Evolutionary conservation across 495 filamentous ascomycete genomes (phyloP).

Genomic region (Aspergillus steynii): DNA sequence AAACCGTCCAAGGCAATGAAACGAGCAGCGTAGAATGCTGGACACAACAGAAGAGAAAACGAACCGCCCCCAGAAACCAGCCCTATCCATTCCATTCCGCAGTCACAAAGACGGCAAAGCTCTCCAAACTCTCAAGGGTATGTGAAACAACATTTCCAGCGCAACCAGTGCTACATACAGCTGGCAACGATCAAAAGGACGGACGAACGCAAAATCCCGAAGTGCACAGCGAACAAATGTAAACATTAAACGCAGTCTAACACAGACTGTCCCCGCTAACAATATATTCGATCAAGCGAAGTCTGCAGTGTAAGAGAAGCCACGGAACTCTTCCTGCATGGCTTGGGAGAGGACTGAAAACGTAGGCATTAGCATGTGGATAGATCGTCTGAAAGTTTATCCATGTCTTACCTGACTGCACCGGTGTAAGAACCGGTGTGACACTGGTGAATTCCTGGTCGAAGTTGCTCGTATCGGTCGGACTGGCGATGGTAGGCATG

Average conservation of each 20-base stretch:
- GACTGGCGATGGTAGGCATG: conserved; percentile 79
- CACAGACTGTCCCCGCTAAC: conserved; percentile 2
- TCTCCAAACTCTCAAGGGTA: conserved; percentile 34
- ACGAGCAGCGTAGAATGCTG: conserved; percentile 17
- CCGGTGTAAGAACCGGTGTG: conserved; percentile 93
- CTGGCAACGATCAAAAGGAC: conserved; percentile 21
- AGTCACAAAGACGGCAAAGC: conserved; percentile 17
- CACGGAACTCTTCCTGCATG: conserved; percentile 99
- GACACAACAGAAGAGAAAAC: conserved; percentile 13
- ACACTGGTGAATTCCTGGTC: conserved; percentile 98
- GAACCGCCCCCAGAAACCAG: conserved; percentile 7
- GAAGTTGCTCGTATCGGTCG: conserved; percentile 99
- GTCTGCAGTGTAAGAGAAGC: conserved; percentile 92
- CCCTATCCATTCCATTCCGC: conserved; percentile 19
- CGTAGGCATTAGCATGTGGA: conserved; percentile 16
- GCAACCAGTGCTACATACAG: conserved; percentile 19
- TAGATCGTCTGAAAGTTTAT: conserved; percentile 4
- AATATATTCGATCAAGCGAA: conserved; percentile 49
- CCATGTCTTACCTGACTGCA: conserved; percentile 86
- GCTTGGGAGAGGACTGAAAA: conserved; percentile 85
- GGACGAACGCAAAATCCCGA: conserved; percentile 22
- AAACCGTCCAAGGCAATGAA: conserved; percentile 8
- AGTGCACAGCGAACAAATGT: conserved; percentile 13
- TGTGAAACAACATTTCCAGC: conserved; percentile 26
- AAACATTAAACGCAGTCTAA: conserved; percentile 18